A percentile compares a stretch with the other conserved stretches of the same genome.
Evolutionary conservation across 495 filamentous ascomycete species (phyloP).

Genomic region (Lophium mytilinum): DNA sequence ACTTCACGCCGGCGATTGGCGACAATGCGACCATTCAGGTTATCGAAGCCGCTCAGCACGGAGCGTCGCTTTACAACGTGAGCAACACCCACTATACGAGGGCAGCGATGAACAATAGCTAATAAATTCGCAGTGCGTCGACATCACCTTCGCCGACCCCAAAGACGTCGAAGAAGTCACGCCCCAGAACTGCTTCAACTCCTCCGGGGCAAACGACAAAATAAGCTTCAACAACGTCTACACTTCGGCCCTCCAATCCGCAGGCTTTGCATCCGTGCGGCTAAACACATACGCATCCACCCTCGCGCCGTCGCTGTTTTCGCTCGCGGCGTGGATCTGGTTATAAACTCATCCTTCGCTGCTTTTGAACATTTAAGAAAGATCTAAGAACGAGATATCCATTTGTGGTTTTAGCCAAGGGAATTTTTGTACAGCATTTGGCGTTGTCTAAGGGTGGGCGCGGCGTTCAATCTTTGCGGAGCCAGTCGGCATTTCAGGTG

Average conservation of each 20-base stretch:
- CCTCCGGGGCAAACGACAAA: conserved; percentile 29
- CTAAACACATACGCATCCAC: conserved; percentile 7
- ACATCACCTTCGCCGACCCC: conserved; percentile 73
- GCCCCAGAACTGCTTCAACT: conserved; percentile 77
- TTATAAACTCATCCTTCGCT: conserved; percentile 1
- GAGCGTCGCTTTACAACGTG: conserved; percentile 87
- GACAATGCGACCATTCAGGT: conserved; percentile 94
- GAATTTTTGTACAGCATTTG: conserved; percentile 1
- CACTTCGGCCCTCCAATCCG: conserved; percentile 36
- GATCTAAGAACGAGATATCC: not conserved
- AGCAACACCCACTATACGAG: conserved; percentile 39
- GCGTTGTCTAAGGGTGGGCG: not conserved
- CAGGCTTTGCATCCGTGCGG: conserved; percentile 2
- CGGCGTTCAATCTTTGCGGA: not conserved
- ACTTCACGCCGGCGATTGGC: conserved; percentile 62
- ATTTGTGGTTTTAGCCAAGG: not conserved
- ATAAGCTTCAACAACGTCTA: conserved; percentile 71
- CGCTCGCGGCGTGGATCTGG: conserved; percentile 13
- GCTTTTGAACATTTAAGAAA: no score
- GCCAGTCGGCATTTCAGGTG: not conserved
- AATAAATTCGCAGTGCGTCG: conserved; percentile 63
- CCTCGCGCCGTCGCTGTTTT: conserved; percentile 6
- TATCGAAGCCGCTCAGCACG: conserved; percentile 81
- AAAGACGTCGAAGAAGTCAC: conserved; percentile 66
- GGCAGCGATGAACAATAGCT: conserved; percentile 12